Conservation (phyloP, 208 protist species). For the Vickermania ingenoplastis region DNA sequence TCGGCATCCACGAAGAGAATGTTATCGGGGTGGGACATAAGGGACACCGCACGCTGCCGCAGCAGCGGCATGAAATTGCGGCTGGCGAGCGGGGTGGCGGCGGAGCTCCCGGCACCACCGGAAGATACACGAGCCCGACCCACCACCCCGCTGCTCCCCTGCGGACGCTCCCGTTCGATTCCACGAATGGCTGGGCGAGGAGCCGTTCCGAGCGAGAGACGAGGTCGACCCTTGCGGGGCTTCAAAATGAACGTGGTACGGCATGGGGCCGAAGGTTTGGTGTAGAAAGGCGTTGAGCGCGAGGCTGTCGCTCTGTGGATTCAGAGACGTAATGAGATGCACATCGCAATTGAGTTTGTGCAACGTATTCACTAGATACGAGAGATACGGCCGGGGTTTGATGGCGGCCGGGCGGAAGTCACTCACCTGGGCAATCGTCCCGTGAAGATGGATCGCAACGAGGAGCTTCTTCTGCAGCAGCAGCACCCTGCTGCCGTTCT, state of each 20-base stretch:
- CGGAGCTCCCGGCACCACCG: background rate
- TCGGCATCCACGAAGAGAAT: slow-evolving; percentile 80
- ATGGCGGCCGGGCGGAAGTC: slow-evolving; percentile 14
- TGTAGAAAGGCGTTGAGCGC: slow-evolving; percentile 11
- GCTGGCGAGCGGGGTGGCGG: slow-evolving; percentile 13
- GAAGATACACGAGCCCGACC: background rate
- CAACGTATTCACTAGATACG: slow-evolving; percentile 59
- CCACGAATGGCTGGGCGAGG: background rate
- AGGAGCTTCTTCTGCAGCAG: slow-evolving; percentile 22
- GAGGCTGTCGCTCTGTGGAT: background rate
- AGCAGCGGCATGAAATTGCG: slow-evolving; percentile 63
- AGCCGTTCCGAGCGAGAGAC: background rate
- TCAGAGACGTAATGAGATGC: slow-evolving; percentile 31
- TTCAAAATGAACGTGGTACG: slow-evolving; percentile 40
- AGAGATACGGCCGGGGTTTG: slow-evolving; percentile 58
- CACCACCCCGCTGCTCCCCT: background rate
- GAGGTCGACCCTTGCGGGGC: background rate
- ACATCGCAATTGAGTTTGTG: slow-evolving; percentile 55
- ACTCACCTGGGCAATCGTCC: slow-evolving; percentile 46
- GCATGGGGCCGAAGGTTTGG: slow-evolving; percentile 40
- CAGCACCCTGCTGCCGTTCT: slow-evolving; percentile 20
- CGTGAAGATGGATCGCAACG: slow-evolving; percentile 52
- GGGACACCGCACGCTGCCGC: slow-evolving; percentile 17
- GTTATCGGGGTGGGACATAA: slow-evolving; percentile 22
- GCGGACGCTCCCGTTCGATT: background rate